Base-by-base conservation (phyloP, 2,329 filamentous ascomycete species). In the Penicillium italicum region DNA sequence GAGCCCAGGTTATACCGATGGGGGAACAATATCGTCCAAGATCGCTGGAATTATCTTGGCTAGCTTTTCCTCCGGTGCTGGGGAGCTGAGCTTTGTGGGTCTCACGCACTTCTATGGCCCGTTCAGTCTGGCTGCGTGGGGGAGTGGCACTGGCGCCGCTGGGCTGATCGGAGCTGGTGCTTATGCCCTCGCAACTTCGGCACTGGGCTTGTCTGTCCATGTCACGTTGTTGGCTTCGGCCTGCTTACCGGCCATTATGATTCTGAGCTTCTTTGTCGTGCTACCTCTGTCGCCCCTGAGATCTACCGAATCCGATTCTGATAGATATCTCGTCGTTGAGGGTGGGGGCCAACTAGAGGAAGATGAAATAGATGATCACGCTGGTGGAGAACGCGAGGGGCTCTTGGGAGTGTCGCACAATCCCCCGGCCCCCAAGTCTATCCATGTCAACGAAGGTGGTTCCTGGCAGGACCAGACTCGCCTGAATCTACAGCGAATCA, bases 21-120 rank as follows among this genome's bases (percentile, higher is more conserved):
- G 77, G 10, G 78, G 77, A 12, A 84, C 89, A 0, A 86, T 95
- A 38, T 80, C 82, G 0, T 80, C 85, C 44, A 96, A 96, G 74
- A 83, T 97, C 72, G 79, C 85, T 0, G 94, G 94, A 11, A 89
- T 97, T 18, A 83, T 91, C 37, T 77, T 97, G 45, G 91, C 92
- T 1, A 96, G 90, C 66, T 74, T 97, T 48, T 90, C 89, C 64
- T 91, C 87, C 59, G 94, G 94, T 16, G 89, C 82, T 18, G 94
- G 94, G 31, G 94, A 97, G 76, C 79, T 97, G 56, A 95, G 88
- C 73, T 97, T 97, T 69, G 77, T 99, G 6, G 89, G 91, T 1
- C 76, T 99, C 67, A 96, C 93, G 14, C 93, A 97, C 71, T 97
- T 89, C 76, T 97, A 97, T 67, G 94, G 93, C 0, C 86, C 85